Evolutionary conservation across 345 rosid species (phyloP).

Genomic region (Citrus mangshanensis): DNA sequence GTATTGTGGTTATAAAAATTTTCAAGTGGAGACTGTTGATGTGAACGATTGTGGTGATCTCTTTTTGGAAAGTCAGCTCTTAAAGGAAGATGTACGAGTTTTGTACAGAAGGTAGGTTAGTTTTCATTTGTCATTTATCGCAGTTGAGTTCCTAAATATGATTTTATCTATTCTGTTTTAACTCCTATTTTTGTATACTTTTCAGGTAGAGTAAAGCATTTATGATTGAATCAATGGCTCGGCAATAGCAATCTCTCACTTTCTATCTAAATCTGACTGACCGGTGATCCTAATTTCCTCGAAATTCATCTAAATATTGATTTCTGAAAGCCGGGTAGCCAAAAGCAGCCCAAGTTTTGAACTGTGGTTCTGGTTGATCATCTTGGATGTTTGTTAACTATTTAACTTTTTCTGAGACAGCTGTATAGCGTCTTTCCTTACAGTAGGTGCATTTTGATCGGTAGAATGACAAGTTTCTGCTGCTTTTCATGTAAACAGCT

Average conservation of each 20-base stretch:
- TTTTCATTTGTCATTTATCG: not conserved
- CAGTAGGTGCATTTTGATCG: not conserved
- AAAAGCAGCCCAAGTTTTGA: not conserved
- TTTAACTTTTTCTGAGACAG: not conserved
- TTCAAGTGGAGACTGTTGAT: slow-evolving; percentile 46
- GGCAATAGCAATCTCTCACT: not conserved
- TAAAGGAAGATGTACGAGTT: slow-evolving; percentile 55
- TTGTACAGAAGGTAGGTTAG: slow-evolving; percentile 90
- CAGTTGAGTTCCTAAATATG: not conserved
- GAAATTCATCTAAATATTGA: too few species aligned
- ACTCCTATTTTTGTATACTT: slow-evolving; percentile 3
- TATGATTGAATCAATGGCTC: not conserved
- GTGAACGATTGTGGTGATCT: slow-evolving; percentile 54
- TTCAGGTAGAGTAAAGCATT: slow-evolving; percentile 25
- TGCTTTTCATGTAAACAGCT: not conserved
- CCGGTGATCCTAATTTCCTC: not conserved
- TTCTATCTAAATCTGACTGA: not conserved
- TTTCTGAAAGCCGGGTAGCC: not conserved
- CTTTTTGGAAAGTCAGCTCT: slow-evolving; percentile 56
- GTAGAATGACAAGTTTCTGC: not conserved
- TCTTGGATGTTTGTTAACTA: not conserved
- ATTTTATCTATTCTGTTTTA: not conserved
- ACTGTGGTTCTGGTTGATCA: not conserved
- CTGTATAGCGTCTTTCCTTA: not conserved
- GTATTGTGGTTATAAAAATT: slow-evolving; percentile 47